These are phyloP conservation scores for Sungouiella thailandica DNA, from an alignment of 805 yeast genomes.

Conservation along the genomic window DNA sequence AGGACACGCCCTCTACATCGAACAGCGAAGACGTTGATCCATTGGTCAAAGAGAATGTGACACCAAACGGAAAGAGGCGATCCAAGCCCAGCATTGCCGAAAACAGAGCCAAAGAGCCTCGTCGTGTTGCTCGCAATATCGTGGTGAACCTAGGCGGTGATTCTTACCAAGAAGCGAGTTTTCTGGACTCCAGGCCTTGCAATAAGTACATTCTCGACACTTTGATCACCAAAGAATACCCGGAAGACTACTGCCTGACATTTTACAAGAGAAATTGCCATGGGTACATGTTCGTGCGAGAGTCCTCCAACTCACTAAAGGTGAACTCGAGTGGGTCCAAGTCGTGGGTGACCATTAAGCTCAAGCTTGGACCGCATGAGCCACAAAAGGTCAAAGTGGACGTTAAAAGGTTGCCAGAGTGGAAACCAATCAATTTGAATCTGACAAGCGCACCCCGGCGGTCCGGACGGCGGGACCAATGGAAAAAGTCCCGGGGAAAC, in stretches of 20 bases:
- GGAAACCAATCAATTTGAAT: conserved; percentile 20
- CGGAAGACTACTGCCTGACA: conserved; percentile 26
- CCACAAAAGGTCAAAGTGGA: conserved; percentile 19
- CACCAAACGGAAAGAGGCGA: too few species aligned
- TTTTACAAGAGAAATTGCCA: conserved; percentile 29
- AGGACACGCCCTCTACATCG: too few species aligned
- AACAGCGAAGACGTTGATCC: too few species aligned
- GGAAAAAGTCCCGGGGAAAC: too few species aligned
- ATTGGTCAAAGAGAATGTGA: too few species aligned
- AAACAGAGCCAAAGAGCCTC: too few species aligned
- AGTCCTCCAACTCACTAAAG: conserved; percentile 23
- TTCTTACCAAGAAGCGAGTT: too few species aligned
- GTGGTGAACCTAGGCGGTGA: too few species aligned
- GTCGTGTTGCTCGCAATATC: too few species aligned
- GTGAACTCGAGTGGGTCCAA: conserved; percentile 21
- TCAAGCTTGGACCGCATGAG: conserved; percentile 12
- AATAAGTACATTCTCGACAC: background rate
- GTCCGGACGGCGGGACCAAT: conserved; percentile 1
- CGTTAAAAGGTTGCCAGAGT: conserved; percentile 19
- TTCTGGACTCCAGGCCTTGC: too few species aligned
- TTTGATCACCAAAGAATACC: conserved; percentile 5
- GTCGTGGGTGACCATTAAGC: conserved; percentile 23
- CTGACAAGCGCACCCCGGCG: conserved; percentile 2
- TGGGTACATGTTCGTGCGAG: conserved; percentile 34
- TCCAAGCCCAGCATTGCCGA: too few species aligned